Base-by-base conservation (phyloP, 202 grass and related monocot genomes). In the Eragrostis tef region DNA sequence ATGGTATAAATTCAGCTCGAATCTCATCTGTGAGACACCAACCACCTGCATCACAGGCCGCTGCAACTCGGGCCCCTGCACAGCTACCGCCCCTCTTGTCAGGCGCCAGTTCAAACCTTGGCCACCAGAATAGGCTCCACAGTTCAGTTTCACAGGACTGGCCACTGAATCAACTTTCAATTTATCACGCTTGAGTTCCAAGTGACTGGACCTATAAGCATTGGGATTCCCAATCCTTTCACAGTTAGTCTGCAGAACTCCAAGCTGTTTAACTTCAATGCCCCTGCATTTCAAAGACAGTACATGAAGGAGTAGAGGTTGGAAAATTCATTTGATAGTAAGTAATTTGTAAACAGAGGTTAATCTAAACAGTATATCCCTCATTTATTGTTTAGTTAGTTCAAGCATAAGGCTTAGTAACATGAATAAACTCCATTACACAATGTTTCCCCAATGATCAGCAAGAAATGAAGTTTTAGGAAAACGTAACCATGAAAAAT, bases 11-110 rank as follows among this genome's bases (percentile, higher is more conserved):
- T 19, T 61, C 74, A 8, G 58, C 42, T 45, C 22, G 12, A 59
- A 14, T 29, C 42, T 49, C 58, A n/a, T 20, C 11, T 22, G 52
- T 22, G 72, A 58, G 25, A 78, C 44, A 64, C 45, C 24, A 47
- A 77, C 24, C 25, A 77, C 74, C 58, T 64, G 74, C 57, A 77
- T 46, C 43, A 77, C 58, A 64, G 74, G 75, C 25, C 34, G 15
- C 59, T 64, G 58, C 15, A 78, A 64, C 34, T 39, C 34, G 6
- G 34, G 34, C 34, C 34, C 34, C 34, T 39, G 34, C 61, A 59
- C 3, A 2, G 14, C 41, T 4, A 75, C n/a, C 13, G 17, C 1
- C 12, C 73, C 73, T n/a, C 53, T 73, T 1, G 29, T 75, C 48
- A 39, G 34, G 34, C 6, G 34, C 34, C 34, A 39, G 34, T 39